phyloP scores from a whole-genome alignment of 2,329 filamentous ascomycete species.

The Aspergillaceae sp. region DNA sequence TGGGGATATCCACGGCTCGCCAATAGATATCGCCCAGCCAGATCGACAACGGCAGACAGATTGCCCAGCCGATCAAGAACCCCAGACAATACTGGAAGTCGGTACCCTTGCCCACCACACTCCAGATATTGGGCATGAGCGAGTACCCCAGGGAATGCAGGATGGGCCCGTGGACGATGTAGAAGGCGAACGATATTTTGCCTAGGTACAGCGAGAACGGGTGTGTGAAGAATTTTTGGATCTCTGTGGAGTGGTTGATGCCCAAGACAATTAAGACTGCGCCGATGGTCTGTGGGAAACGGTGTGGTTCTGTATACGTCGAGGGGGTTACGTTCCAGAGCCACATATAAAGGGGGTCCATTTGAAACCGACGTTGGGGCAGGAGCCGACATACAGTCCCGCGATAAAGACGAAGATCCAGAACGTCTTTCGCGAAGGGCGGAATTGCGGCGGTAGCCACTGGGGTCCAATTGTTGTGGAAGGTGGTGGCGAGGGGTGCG shows the following conservation, averaged over 20 bases:
- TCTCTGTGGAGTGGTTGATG: conserved; percentile 32
- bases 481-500: conserved; percentile 12
- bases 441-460: conserved; percentile 2
- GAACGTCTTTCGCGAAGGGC: conserved; percentile 21
- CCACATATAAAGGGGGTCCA: conserved; percentile 36
- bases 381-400: conserved; percentile 36
- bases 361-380: conserved; percentile 32
- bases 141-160: conserved; percentile 37
- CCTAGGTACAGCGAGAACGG: conserved; percentile 39
- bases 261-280: conserved; percentile 35
- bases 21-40: conserved; percentile 54
- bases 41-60: conserved; percentile 36
- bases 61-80: conserved; percentile 31
- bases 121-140: conserved; percentile 36
- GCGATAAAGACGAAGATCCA: conserved; percentile 32
- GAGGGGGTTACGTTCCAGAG: conserved; percentile 31
- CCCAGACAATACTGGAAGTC: conserved; percentile 32
- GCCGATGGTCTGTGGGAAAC: conserved; percentile 38
- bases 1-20: conserved; percentile 46
- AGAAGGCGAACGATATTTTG: conserved; percentile 41
- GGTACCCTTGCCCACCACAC: conserved; percentile 30
- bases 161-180: conserved; percentile 40
- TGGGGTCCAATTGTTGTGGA: conserved; percentile 3
- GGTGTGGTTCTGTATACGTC: conserved; percentile 35
- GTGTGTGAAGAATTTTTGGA: conserved; percentile 36